Base-by-base conservation (phyloP, 2,329 filamentous ascomycete genomes). In the Dothidotthia symphoricarpi region DNA sequence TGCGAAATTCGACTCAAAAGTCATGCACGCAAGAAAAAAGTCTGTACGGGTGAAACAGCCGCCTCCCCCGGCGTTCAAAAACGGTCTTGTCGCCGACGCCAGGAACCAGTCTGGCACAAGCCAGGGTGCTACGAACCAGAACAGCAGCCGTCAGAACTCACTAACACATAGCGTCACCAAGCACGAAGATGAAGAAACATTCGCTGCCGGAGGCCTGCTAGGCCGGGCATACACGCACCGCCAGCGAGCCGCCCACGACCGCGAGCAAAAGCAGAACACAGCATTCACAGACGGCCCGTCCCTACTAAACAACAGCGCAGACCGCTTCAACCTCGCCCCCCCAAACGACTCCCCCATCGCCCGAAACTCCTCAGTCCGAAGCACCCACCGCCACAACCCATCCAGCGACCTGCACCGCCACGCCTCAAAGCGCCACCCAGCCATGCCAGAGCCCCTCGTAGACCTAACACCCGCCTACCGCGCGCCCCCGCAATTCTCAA, bases 381-480 rank as follows among this genome's bases (percentile, higher is more conserved):
- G 61, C 39, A 58, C 39, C 14, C 55, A 62, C 28, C 57, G 59
- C 42, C 39, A 49, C 28, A 55, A 56, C 13, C 53, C 54, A 2
- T 67, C 68, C 16, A 57, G 63, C 26, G 65, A 69, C 39, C 57
- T 75, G 4, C 64, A 66, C 27, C 69, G 74, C 33, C 69, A 70
- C n/a, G 64, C 62, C n/a, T 77, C 76, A 2, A 66, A 57, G 31
- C 62, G 64, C 6, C 59, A 64, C 16, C 55, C 53, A 22, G 53
- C 49, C 7, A 69, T 64, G 52, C 73, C 74, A 3, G 81, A 80
- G 45, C 84, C 85, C 1, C 72, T 89, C 5, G 67, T 89, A 19
- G 85, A 86, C 54, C 73, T 88, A 27, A 82, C 81, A 0, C 80
- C 81, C 0, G 71, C 74, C 32, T 85, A 83, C 55, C 73, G 76